Percentiles rank a stretch among this genome's conserved stretches.
Conservation (phyloP, 805 yeast species). For the Kuraishia borneana region DNA sequence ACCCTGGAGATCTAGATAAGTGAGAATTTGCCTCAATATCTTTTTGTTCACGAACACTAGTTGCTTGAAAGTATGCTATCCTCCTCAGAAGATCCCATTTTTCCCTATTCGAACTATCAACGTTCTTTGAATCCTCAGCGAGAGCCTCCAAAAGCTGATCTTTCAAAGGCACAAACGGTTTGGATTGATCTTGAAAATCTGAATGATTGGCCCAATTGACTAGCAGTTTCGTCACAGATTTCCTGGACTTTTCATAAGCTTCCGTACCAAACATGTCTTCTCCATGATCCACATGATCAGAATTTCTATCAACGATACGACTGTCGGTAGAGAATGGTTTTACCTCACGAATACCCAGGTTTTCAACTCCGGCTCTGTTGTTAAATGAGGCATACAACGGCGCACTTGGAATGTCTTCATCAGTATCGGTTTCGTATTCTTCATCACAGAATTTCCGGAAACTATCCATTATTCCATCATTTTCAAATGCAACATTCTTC, state of each 20-base stretch:
- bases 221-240: slow-evolving; percentile 44
- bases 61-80: slow-evolving; percentile 57
- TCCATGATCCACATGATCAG: slow-evolving; percentile 59
- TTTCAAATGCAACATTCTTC: slow-evolving; percentile 6
- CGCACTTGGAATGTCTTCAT: slow-evolving; percentile 20
- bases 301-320: slow-evolving; percentile 57
- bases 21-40: slow-evolving; percentile 26
- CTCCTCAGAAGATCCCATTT: slow-evolving; percentile 67
- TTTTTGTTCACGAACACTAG: slow-evolving; percentile 38
- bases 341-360: slow-evolving; percentile 72
- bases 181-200: slow-evolving; percentile 15
- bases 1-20: not conserved
- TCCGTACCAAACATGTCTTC: slow-evolving; percentile 45
- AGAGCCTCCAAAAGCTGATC: slow-evolving; percentile 49
- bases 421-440: slow-evolving; percentile 9
- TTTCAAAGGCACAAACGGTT: slow-evolving; percentile 41
- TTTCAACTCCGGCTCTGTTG: slow-evolving; percentile 81
- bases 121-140: slow-evolving; percentile 25
- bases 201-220: slow-evolving; percentile 43
- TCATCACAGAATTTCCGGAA: slow-evolving; percentile 4
- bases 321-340: slow-evolving; percentile 76
- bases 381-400: slow-evolving; percentile 49
- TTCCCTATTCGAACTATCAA: slow-evolving; percentile 35
- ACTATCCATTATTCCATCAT: slow-evolving; percentile 5
- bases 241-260: slow-evolving; percentile 35